Evolutionary conservation across 208 protist species (phyloP), one percentile per base, ranked within the genome.

Genomic region (Crithidia thermophila): DNA sequence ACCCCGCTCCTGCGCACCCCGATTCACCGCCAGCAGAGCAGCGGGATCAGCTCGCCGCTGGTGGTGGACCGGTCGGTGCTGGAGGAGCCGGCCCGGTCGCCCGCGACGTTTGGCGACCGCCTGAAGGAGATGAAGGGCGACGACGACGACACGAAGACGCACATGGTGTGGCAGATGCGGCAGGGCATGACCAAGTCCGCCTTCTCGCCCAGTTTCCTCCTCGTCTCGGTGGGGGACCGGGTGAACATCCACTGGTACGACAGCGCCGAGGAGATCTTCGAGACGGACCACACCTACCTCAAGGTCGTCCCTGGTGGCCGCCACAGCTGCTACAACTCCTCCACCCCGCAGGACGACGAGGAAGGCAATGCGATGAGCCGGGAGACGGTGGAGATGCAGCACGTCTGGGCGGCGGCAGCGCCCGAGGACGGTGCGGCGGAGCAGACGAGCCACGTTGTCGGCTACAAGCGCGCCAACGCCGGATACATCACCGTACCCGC

Each of bases 221-320:
- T 62, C 40, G 16, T 66, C 51, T 34, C 51, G 6, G 20, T 57
- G 7, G 55, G 65, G 39, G 72, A 78, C 27, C 25, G 36, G 6
- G 64, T 78, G 55, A 42, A 28, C 59, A 72, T 78, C 34, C 50
- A 72, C 33, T 72, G 64, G 65, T 78, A 67, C 31, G 59, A 72
- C 47, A 16, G 46, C 14, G 7, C 21, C 6, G 47, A 63, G 27
- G 65, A 68, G 27, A 45, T 78, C 36, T 66, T 73, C 21, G 72
- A 78, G 42, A 78, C 72, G 34, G 56, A 78, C 60, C 7, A 46
- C n/a, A 61, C 52, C 59, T 78, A 78, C 49, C n/a, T 69, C 14
- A 55, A 42, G 4, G 57, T 61, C 10, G 46, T 78, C 27, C 65
- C 65, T 0, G 52, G 61, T 20, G 72, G 72, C 3, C 66, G 57